Base-by-base conservation (phyloP, 768 basidiomycete genomes). In the Artomyces pyxidatus region DNA sequence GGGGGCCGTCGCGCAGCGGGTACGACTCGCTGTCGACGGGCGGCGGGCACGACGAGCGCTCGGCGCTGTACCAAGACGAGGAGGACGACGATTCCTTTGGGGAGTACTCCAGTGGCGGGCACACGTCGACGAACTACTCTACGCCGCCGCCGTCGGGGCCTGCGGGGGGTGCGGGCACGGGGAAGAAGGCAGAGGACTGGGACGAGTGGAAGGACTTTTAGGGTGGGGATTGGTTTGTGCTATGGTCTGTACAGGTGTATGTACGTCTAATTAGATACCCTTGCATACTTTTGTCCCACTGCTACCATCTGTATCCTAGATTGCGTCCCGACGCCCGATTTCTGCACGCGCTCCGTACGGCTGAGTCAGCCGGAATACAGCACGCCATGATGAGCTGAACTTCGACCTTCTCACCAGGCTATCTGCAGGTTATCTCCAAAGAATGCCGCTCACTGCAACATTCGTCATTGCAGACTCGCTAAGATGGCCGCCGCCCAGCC, bases 1-100 rank as follows among this genome's bases (percentile, higher is more conserved):
- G 78, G 16, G 76, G 78, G 3, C 85, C 85, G 30, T 60, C 71
- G 42, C 64, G 78, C 14, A 52, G 61, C 29, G 69, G 68, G 17
- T 69, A 71, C 51, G 63, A 63, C 19, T 45, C 52, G 19, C 51
- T 65, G 37, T 55, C 57, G 57, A 70, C 52, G 71, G 82, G 41
- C 75, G 80, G 62, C 71, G 72, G 40, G 61, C 72, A 75, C 10
- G 72, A 65, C 19, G 85, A 87, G 60, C 66, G 74, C 4, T 79
- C 85, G 8, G 76, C 70, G 37, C 67, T 83, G 41, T 85, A 88
- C 51, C 65, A 72, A 50, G 78, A 83, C 55, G 77, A 70, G 22
- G 72, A 72, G 16, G 73, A 88, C 47, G 78, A 83, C 48, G 74
- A 76, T 56, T 82, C 76, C 58, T 65, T 65, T 46, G 28, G 41